Evolutionary conservation across 2,329 filamentous ascomycete genomes (phyloP).

Genomic region (Penicillium sp.): DNA sequence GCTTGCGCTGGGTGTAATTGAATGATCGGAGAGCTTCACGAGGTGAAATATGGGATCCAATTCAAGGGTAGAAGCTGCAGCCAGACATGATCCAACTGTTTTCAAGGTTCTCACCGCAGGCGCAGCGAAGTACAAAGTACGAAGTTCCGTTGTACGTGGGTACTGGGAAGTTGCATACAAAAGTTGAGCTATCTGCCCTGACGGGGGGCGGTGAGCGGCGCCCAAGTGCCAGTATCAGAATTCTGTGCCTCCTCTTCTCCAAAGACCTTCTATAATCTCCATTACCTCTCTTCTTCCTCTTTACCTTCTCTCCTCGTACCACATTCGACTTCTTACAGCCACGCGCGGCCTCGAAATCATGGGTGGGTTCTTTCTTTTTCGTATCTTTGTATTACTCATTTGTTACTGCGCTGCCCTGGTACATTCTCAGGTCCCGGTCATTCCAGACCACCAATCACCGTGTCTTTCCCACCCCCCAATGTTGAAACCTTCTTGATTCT

Average conservation of each 20-base stretch:
- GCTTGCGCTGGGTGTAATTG: too few species aligned
- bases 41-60: too few species aligned
- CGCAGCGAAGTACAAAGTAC: background rate
- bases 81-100: too few species aligned
- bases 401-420: constrained; percentile 17
- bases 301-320: constrained; percentile 12
- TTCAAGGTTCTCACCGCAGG: too few species aligned
- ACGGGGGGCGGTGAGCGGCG: constrained; percentile 2
- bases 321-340: constrained; percentile 11
- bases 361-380: constrained; percentile 24
- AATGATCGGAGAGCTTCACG: too few species aligned
- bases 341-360: constrained; percentile 19
- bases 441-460: constrained; percentile 24
- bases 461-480: constrained; percentile 13
- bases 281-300: constrained; percentile 4
- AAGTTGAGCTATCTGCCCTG: background rate
- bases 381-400: constrained; percentile 24
- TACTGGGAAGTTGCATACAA: too few species aligned
- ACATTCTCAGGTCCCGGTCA: constrained; percentile 24
- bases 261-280: background rate
- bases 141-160: background rate
- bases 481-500: constrained; percentile 24
- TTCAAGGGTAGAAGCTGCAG: too few species aligned
- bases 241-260: background rate
- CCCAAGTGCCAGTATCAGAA: constrained; percentile 2